Conservation (phyloP, 2,329 filamentous ascomycete species). For the Dactylellina drechsleri region DNA sequence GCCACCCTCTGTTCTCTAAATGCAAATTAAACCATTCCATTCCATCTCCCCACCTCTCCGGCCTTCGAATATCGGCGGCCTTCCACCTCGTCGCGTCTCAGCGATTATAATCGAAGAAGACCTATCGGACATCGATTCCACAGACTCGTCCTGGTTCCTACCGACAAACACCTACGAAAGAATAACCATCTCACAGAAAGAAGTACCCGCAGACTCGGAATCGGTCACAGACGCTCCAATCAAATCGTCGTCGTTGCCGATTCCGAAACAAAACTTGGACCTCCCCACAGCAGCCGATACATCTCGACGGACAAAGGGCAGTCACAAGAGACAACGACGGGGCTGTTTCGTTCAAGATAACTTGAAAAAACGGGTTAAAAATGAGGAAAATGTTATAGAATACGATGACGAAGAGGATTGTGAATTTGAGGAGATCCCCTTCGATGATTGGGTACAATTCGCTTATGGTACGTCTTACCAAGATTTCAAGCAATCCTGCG, state of each 20-base stretch:
- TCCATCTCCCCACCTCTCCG: constrained; percentile 45
- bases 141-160: constrained; percentile 52
- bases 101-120: constrained; percentile 53
- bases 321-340: constrained; percentile 32
- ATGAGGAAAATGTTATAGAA: constrained; percentile 15
- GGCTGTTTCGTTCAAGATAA: constrained; percentile 49
- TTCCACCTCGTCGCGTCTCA: constrained; percentile 46
- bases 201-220: constrained; percentile 31
- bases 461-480: constrained; percentile 48
- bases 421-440: constrained; percentile 28
- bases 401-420: constrained; percentile 27
- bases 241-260: constrained; percentile 1
- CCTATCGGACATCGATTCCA: constrained; percentile 44
- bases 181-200: constrained; percentile 50
- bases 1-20: constrained; percentile 22
- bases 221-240: constrained; percentile 2
- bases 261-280: constrained; percentile 14
- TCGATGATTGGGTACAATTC: constrained; percentile 52
- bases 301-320: constrained; percentile 39
- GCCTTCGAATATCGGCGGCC: constrained; percentile 37
- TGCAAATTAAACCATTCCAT: constrained; percentile 52
- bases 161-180: constrained; percentile 51
- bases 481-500: not conserved
- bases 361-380: constrained; percentile 2
- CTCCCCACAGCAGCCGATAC: constrained; percentile 51